These are phyloP conservation scores for Annulohypoxylon truncatum DNA, from an alignment of 2,329 filamentous ascomycete species.

Conservation along the genomic window DNA sequence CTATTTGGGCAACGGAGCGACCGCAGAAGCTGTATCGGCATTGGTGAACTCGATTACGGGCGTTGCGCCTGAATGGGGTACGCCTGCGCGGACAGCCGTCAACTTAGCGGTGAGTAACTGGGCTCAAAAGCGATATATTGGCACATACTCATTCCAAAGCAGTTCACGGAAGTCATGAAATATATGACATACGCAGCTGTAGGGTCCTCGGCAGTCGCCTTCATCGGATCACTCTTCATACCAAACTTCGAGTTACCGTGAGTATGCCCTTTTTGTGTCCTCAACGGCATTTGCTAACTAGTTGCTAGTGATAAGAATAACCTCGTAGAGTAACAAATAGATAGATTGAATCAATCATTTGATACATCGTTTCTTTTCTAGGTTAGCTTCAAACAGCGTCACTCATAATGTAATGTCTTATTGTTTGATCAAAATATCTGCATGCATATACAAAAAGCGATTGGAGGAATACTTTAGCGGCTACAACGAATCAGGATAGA, in stretches of 20 bases:
- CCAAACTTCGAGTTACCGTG: slow-evolving; percentile 43
- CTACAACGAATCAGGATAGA: not conserved
- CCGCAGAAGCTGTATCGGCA: slow-evolving; percentile 49
- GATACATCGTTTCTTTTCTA: not conserved
- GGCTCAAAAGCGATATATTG: too few species aligned
- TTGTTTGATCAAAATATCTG: not conserved
- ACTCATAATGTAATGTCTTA: not conserved
- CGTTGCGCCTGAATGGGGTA: slow-evolving; percentile 55
- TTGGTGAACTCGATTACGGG: slow-evolving; percentile 61
- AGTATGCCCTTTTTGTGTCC: slow-evolving; percentile 2
- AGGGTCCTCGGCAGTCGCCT: slow-evolving; percentile 36
- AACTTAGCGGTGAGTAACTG: slow-evolving; percentile 52
- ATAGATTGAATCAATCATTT: not conserved
- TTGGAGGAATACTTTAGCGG: not conserved
- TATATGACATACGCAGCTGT: slow-evolving; percentile 47
- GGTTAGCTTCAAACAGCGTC: not conserved
- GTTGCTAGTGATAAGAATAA: slow-evolving; percentile 34
- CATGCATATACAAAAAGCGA: not conserved
- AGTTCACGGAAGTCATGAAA: slow-evolving; percentile 47
- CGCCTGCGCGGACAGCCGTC: slow-evolving; percentile 55
- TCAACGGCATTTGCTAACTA: slow-evolving; percentile 5
- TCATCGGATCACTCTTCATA: slow-evolving; percentile 41
- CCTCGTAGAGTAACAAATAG: slow-evolving; percentile 22
- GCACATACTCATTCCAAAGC: not conserved
- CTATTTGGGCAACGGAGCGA: slow-evolving; percentile 51